These are phyloP conservation scores for Rhypophila decipiens DNA, from an alignment of 495 filamentous ascomycete genomes.

Conservation along the genomic window DNA sequence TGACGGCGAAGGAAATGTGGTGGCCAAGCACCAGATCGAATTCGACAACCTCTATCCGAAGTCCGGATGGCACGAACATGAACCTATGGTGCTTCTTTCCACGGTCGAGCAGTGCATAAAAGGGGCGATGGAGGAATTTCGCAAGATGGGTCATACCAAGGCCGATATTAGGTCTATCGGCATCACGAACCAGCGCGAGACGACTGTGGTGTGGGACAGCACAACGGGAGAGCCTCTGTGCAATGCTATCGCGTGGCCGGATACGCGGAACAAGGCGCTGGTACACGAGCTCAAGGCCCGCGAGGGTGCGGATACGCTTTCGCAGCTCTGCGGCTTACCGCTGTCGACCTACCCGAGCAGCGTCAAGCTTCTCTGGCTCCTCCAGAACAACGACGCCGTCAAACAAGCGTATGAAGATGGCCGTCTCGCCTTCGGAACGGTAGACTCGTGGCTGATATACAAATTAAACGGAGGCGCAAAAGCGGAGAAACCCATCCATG, in stretches of 20 bases:
- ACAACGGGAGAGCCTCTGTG: constrained; percentile 78
- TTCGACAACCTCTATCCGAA: constrained; percentile 84
- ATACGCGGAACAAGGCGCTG: constrained; percentile 73
- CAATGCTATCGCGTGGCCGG: constrained; percentile 91
- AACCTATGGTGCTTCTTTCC: constrained; percentile 69
- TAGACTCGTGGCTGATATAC: constrained; percentile 89
- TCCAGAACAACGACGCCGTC: constrained; percentile 66
- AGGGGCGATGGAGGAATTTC: constrained; percentile 67
- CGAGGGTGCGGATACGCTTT: constrained; percentile 60
- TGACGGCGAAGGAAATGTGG: constrained; percentile 68
- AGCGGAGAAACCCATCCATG: constrained; percentile 50
- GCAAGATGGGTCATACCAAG: constrained; percentile 60
- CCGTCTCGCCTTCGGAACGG: constrained; percentile 83
- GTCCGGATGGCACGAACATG: constrained; percentile 94
- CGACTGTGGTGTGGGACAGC: constrained; percentile 84
- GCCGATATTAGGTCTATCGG: constrained; percentile 78
- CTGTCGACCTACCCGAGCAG: constrained; percentile 92
- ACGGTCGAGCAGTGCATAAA: constrained; percentile 85
- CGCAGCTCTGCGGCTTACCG: constrained; percentile 75
- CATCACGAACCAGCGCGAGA: constrained; percentile 94
- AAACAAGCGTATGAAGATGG: constrained; percentile 72
- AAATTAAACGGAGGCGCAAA: constrained; percentile 78
- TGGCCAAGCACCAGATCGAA: constrained; percentile 85
- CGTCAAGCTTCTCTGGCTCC: constrained; percentile 82
- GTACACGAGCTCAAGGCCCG: constrained; percentile 73